phyloP scores from a whole-genome alignment of 2,329 filamentous ascomycete species.

The Penicillium sp. region DNA sequence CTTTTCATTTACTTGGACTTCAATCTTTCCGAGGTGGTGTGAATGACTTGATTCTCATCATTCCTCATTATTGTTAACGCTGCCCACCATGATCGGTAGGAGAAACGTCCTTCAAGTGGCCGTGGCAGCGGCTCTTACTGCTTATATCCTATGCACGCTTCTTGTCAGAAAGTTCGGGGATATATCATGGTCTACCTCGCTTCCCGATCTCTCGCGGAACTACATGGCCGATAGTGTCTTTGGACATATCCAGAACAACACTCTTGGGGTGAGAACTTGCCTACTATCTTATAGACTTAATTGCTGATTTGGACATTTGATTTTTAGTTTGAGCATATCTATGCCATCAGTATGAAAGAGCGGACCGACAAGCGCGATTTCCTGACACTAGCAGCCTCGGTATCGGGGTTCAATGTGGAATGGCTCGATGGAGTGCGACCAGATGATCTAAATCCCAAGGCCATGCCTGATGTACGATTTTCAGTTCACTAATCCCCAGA shows the following conservation, averaged over 20 bases:
- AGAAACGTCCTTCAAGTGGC: not conserved
- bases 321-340: conserved; percentile 45
- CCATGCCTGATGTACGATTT: conserved; percentile 36
- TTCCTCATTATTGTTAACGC: not conserved
- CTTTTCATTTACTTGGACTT: not conserved
- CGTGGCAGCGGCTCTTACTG: not conserved
- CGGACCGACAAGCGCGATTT: conserved; percentile 53
- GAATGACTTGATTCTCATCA: not conserved
- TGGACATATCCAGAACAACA: conserved; percentile 27
- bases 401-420: conserved; percentile 46
- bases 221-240: conserved; percentile 4
- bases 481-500: not conserved
- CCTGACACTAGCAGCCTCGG: conserved; percentile 43
- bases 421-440: conserved; percentile 47
- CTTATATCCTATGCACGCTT: not conserved
- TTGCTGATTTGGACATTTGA: not conserved
- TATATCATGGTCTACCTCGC: not conserved
- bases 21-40: not conserved
- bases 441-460: conserved; percentile 43
- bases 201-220: not conserved
- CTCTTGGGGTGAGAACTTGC: conserved; percentile 24
- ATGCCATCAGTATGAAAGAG: conserved; percentile 48
- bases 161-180: not conserved
- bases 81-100: not conserved
- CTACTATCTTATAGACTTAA: not conserved